Evolutionary conservation across 768 basidiomycete species (phyloP), one percentile per base, ranked within the genome.

Genomic region (Inosperma sp.): DNA sequence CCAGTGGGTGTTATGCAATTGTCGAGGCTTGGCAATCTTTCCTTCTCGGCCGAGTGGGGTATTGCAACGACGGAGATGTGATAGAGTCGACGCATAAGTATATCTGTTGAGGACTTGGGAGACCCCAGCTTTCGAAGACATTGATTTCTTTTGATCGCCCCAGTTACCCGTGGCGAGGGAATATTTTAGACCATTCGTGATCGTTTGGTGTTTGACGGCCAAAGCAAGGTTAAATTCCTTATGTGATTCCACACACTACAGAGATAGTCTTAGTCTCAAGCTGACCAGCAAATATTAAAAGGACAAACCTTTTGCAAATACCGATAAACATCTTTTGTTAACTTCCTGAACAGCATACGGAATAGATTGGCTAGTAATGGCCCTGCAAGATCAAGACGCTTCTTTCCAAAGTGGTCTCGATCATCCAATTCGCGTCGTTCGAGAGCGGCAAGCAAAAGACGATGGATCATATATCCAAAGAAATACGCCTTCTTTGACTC

Each of bases 381-480:
- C 4, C 96, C 96, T 43, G 95, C 96, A 39, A 99, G 71, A 69
- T 99, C 96, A 53, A 98, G 74, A 27, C 96, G 83, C 71, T 99
- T 99, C 71, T 97, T 97, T 47, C 96, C 96, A 59, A 98, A 98
- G 69, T 99, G 96, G 72, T 99, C 96, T 72, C 96, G 91, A 70
- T 99, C 96, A 65, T 99, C 96, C 21, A 99, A 75, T 61, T 99
- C 96, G 59, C 96, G 78, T 37, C 96, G 79, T 65, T 97, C 94
- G 59, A 99, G 68, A 10, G 93, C 93, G 19, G 96, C 96, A 16
- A 96, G 81, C 0, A 97, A 73, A 22, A 99, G 77, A 54, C 96
- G 86, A 69, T 98, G 95, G 26, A 97, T 92, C 95, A 99, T 99
- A 70, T 98, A 98, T 8, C 96, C 96, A 56, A 98, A 93, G 79